A percentile compares a stretch with the other conserved stretches of the same genome.
phyloP scores from a whole-genome alignment of 2,329 filamentous ascomycete genomes.

The Stagonosporopsis cucurbitacearum region DNA sequence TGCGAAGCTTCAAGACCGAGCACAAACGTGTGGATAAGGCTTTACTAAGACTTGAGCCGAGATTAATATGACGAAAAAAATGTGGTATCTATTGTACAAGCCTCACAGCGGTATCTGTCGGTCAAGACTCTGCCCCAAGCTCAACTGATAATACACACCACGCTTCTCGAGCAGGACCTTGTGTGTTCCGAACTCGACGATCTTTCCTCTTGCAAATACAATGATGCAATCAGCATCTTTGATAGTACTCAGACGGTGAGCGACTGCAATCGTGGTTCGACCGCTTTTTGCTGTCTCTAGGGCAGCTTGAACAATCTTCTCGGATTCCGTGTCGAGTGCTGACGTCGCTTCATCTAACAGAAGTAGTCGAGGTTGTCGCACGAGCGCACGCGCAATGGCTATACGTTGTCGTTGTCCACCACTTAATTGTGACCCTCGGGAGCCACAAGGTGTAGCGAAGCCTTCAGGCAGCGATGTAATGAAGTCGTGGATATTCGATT shows the following conservation, averaged over 20 bases:
- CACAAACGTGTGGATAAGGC: not conserved
- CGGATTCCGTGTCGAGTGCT: constrained; percentile 51
- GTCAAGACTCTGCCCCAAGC: constrained; percentile 14
- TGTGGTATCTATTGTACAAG: not conserved
- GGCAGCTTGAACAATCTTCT: constrained; percentile 80
- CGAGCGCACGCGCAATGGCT: constrained; percentile 87
- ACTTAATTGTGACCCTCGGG: constrained; percentile 43
- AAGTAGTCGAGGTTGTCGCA: constrained; percentile 88
- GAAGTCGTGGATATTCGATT: constrained; percentile 54
- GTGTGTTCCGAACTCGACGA: constrained; percentile 79
- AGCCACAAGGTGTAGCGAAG: constrained; percentile 49
- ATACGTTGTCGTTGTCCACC: constrained; percentile 96
- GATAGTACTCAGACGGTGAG: constrained; percentile 89
- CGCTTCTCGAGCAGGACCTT: constrained; percentile 47
- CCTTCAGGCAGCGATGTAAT: constrained; percentile 59
- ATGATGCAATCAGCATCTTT: constrained; percentile 94
- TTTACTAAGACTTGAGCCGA: not conserved
- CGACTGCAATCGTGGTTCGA: constrained; percentile 91
- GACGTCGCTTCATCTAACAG: constrained; percentile 47
- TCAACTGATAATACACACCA: constrained; percentile 48
- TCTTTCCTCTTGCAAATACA: constrained; percentile 84
- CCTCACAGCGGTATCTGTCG: constrained; percentile 8
- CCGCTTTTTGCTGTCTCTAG: constrained; percentile 83
- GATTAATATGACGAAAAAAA: not conserved
- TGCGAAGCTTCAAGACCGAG: not conserved